Conservation (phyloP, 192 early-diverging fungal genomes). For the Thamnidium elegans region DNA sequence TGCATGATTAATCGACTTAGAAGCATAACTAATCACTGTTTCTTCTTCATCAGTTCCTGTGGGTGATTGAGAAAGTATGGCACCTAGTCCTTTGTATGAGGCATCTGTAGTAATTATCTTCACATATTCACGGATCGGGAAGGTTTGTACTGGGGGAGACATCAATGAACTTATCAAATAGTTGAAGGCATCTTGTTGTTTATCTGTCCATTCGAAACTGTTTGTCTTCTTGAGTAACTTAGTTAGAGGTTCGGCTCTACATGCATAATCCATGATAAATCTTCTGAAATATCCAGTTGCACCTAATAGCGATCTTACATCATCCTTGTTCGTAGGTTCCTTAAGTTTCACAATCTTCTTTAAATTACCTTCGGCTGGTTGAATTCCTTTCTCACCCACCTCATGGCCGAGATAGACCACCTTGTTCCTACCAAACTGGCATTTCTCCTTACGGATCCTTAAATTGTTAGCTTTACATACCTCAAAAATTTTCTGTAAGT, state of each 20-base stretch:
- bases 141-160: neutral
- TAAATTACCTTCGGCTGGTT: too few relatives aligned
- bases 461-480: neutral
- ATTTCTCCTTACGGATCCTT: neutral
- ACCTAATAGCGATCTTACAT: too few relatives aligned
- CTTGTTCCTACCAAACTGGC: neutral
- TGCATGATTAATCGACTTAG: neutral
- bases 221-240: constrained; percentile 25
- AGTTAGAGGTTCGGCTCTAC: constrained; percentile 25
- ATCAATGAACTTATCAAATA: neutral
- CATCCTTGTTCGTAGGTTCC: too few relatives aligned
- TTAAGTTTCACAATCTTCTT: too few relatives aligned
- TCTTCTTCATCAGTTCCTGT: neutral
- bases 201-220: constrained; percentile 10
- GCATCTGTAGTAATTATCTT: constrained; percentile 24
- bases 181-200: constrained; percentile 5
- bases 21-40: neutral
- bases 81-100: neutral
- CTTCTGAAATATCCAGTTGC: too few relatives aligned
- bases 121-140: neutral
- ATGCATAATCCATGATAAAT: too few relatives aligned
- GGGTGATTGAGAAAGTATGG: neutral
- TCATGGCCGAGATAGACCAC: constrained; percentile 5
- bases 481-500: constrained; percentile 26
- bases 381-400: too few relatives aligned